These are phyloP conservation scores for Suillus tomentosus DNA, from an alignment of 768 basidiomycete genomes.

Conservation along the genomic window DNA sequence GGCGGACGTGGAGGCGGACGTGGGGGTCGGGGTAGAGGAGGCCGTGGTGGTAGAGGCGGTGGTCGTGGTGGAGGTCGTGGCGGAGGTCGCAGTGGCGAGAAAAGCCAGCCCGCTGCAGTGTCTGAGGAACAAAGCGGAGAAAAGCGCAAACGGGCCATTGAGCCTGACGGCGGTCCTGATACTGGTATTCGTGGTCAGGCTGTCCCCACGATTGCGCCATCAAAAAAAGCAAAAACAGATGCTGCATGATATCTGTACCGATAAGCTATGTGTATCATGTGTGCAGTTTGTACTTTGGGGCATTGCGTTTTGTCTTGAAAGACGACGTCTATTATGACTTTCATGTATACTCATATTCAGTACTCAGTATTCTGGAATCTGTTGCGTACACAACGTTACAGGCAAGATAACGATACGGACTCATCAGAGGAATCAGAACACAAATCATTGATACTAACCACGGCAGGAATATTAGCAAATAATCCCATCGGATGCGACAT, in stretches of 20 bases:
- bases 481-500: not conserved
- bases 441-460: not conserved
- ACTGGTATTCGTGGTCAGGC: slow-evolving; percentile 62
- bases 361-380: not conserved
- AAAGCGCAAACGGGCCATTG: slow-evolving; percentile 75
- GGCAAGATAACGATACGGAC: not conserved
- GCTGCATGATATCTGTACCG: slow-evolving; percentile 21
- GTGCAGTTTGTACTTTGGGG: slow-evolving; percentile 17
- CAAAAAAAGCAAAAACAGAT: slow-evolving; percentile 47
- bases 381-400: not conserved
- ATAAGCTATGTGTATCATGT: not conserved
- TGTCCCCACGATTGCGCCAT: slow-evolving; percentile 48
- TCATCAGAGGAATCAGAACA: not conserved
- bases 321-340: not conserved
- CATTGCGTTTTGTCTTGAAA: not conserved
- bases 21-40: slow-evolving; percentile 36
- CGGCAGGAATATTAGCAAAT: not conserved
- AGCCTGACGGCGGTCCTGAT: slow-evolving; percentile 77
- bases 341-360: not conserved
- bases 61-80: slow-evolving; percentile 32
- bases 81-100: slow-evolving; percentile 18
- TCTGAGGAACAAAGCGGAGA: slow-evolving; percentile 58
- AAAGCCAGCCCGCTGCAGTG: slow-evolving; percentile 24
- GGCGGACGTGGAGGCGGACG: slow-evolving; percentile 49
- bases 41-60: slow-evolving; percentile 36